These are phyloP conservation scores for Begonia fuchsioides DNA, from an alignment of 306 rosid species.

Conservation along the genomic window DNA sequence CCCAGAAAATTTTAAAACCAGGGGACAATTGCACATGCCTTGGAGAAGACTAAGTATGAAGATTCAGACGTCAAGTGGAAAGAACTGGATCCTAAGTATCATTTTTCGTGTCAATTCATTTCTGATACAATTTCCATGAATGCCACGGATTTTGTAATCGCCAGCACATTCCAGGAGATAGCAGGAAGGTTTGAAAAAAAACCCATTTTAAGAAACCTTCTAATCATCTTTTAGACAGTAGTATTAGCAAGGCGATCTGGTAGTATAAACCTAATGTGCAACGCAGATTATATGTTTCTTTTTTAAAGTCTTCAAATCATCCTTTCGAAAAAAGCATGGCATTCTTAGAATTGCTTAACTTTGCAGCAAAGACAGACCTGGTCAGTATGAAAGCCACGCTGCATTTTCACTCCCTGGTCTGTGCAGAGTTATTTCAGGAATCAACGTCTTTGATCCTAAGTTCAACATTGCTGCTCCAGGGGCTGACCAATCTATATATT, in stretches of 20 bases:
- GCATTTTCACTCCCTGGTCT: constrained; percentile 89
- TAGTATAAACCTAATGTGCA: no score
- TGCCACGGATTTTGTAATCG: constrained; percentile 78
- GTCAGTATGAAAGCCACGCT: constrained; percentile 82
- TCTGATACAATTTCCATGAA: constrained; percentile 87
- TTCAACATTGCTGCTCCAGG: constrained; percentile 94
- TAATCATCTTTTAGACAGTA: no score
- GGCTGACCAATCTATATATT: constrained; percentile 69
- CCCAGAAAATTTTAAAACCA: constrained; percentile 12
- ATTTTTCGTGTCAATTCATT: constrained; percentile 81
- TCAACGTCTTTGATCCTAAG: constrained; percentile 81
- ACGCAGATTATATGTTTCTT: no score
- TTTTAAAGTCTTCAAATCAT: no score
- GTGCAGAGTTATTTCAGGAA: constrained; percentile 86
- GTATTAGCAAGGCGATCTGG: no score
- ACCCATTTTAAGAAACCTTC: no score
- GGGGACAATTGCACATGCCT: constrained; percentile 92
- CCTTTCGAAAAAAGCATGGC: no score
- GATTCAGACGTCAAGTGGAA: constrained; percentile 88
- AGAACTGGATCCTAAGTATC: constrained; percentile 77
- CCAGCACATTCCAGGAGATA: constrained; percentile 90
- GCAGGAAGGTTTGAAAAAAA: constrained; percentile 68
- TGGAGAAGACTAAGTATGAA: constrained; percentile 88
- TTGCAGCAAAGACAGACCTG: constrained; percentile 86
- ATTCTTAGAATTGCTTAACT: background rate